Evolutionary conservation across 2,329 filamentous ascomycete genomes (phyloP).

Genomic region (Pseudogymnoascus sp.): DNA sequence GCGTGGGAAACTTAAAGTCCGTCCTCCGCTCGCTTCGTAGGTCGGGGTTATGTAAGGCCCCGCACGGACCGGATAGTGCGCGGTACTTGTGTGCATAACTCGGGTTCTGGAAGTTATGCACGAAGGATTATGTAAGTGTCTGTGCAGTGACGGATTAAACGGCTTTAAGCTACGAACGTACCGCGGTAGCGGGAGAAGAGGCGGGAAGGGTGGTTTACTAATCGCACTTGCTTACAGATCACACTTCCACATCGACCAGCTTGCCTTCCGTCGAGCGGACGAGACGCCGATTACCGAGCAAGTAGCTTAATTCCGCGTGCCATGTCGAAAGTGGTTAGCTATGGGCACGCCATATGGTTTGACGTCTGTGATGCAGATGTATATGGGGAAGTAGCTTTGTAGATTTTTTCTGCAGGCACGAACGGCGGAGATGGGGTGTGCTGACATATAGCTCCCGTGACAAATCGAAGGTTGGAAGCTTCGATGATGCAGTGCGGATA

Average conservation of each 20-base stretch:
- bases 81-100: neutral
- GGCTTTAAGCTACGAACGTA: neutral
- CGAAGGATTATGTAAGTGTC: too few relatives aligned
- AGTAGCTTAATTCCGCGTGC: neutral
- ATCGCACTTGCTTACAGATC: neutral
- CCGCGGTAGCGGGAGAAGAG: neutral
- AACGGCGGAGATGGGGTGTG: neutral
- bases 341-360: neutral
- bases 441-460: neutral
- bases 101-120: neutral
- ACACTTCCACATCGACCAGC: neutral
- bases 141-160: neutral
- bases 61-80: neutral
- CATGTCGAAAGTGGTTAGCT: neutral
- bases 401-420: neutral
- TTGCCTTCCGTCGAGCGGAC: too few relatives aligned
- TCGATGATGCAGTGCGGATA: slow-evolving; percentile 70
- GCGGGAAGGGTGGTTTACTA: neutral
- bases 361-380: neutral
- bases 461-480: slow-evolving; percentile 46
- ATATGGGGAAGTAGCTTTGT: neutral
- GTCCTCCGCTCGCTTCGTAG: neutral
- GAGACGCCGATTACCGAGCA: neutral
- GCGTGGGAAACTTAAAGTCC: neutral
- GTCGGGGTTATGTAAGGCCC: neutral